A percentile compares a stretch with the other conserved stretches of the same genome.
Conservation (phyloP, 352 stramenopile species). For the Pythium scleroteichum region DNA sequence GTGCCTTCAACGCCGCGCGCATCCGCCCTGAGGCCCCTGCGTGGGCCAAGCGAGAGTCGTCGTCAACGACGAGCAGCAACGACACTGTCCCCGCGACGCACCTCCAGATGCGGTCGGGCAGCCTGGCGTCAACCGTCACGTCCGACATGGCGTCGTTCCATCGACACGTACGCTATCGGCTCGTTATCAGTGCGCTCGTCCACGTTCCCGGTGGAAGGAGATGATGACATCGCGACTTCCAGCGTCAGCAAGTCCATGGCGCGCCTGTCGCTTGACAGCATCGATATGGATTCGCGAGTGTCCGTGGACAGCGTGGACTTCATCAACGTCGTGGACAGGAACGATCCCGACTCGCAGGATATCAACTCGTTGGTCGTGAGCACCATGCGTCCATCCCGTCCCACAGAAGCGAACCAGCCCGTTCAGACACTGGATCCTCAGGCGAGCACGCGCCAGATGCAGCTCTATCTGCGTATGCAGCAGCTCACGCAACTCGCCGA, state of each 20-base stretch:
- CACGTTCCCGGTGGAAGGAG: conserved; percentile 1
- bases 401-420: not conserved
- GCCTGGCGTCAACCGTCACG: conserved; percentile 10
- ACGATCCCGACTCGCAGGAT: not conserved
- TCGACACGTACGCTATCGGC: not conserved
- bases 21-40: conserved; percentile 7
- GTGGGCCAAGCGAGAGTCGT: conserved; percentile 13
- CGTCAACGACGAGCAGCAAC: not conserved
- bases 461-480: conserved; percentile 19
- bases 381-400: not conserved
- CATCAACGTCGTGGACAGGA: conserved; percentile 1
- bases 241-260: conserved; percentile 3
- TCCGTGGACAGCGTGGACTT: conserved; percentile 14
- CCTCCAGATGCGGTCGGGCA: conserved; percentile 9
- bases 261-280: conserved; percentile 1
- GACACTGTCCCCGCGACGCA: not conserved
- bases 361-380: not conserved
- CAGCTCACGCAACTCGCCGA: conserved; percentile 14
- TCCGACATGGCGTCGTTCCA: conserved; percentile 4
- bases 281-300: not conserved
- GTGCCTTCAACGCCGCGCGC: conserved; percentile 11
- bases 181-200: conserved; percentile 1
- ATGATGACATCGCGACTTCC: conserved; percentile 1
- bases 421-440: not conserved
- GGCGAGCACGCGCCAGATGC: conserved; percentile 15